phyloP scores from a whole-genome alignment of 2,329 filamentous ascomycete genomes.

The Dothideomycetes sp. region DNA sequence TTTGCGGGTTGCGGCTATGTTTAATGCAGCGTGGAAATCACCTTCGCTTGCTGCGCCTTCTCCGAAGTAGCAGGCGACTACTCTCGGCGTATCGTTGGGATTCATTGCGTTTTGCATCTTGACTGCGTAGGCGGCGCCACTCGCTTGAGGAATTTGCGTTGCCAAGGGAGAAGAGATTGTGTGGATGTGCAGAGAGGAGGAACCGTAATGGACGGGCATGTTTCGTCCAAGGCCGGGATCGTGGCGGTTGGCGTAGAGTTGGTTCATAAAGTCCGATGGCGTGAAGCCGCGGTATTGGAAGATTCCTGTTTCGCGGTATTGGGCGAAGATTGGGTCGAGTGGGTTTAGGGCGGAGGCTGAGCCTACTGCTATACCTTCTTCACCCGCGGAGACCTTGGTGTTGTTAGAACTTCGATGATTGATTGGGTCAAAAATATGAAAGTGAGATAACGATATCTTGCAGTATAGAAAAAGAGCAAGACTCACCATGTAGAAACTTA shows the following conservation, averaged over 20 bases:
- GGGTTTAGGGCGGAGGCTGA: conserved; percentile 73
- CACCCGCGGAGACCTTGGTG: conserved; percentile 62
- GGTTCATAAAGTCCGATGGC: conserved; percentile 85
- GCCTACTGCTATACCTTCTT: conserved; percentile 89
- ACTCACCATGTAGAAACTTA: conserved; percentile 90
- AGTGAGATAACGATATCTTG: background rate
- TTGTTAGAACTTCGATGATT: conserved; percentile 14
- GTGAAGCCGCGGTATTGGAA: conserved; percentile 84
- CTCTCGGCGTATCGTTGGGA: conserved; percentile 55
- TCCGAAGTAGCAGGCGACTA: conserved; percentile 80
- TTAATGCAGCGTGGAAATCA: conserved; percentile 84
- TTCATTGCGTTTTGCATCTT: conserved; percentile 71
- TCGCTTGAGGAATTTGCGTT: conserved; percentile 81
- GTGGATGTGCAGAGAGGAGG: conserved; percentile 73
- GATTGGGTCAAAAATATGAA: no score
- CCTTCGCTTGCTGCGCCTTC: conserved; percentile 86
- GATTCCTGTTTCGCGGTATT: conserved; percentile 89
- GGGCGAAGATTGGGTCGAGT: conserved; percentile 85
- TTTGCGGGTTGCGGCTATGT: conserved; percentile 81
- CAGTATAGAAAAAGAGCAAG: background rate
- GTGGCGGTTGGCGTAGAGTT: conserved; percentile 79
- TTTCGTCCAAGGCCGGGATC: conserved; percentile 78
- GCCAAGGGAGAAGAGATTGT: conserved; percentile 79
- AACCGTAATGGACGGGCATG: conserved; percentile 97
- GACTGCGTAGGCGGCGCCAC: conserved; percentile 77